These are phyloP conservation scores for Podila epigama DNA, from an alignment of 192 early-diverging fungal genomes.

Conservation along the genomic window DNA sequence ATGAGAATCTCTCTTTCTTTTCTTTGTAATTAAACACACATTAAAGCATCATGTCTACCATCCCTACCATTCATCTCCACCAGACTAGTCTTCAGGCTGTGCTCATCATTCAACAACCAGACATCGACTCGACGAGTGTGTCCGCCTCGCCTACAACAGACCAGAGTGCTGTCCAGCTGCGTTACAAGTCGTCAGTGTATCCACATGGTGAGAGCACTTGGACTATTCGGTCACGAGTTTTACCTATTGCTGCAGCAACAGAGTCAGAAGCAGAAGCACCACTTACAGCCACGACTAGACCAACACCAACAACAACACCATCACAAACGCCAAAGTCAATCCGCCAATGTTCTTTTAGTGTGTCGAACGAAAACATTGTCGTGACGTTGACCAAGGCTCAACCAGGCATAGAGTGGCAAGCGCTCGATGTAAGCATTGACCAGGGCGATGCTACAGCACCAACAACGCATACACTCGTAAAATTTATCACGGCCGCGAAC, in stretches of 20 bases:
- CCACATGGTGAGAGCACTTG: too few relatives aligned
- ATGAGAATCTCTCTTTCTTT: too few relatives aligned
- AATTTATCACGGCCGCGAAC: constrained; percentile 16
- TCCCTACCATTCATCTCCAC: constrained; percentile 8
- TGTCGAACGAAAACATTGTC: constrained; percentile 20
- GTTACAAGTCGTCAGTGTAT: too few relatives aligned
- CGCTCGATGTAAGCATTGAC: not conserved
- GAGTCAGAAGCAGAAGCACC: too few relatives aligned
- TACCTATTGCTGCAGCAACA: too few relatives aligned
- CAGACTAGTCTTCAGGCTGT: constrained; percentile 36
- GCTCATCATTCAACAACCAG: constrained; percentile 8
- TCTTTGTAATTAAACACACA: not conserved
- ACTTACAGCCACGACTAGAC: not conserved
- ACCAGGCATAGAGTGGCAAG: constrained; percentile 19
- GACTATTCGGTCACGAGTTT: too few relatives aligned
- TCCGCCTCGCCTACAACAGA: not conserved
- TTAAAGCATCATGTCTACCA: not conserved
- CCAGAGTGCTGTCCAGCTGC: not conserved
- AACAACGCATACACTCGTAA: not conserved
- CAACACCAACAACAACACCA: not conserved
- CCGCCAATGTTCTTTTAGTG: constrained; percentile 7
- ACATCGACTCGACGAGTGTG: constrained; percentile 19
- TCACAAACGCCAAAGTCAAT: too few relatives aligned
- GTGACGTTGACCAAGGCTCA: constrained; percentile 10
- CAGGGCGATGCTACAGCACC: not conserved